phyloP scores from a whole-genome alignment of 345 rosid species.

The Passiflora organensis region DNA sequence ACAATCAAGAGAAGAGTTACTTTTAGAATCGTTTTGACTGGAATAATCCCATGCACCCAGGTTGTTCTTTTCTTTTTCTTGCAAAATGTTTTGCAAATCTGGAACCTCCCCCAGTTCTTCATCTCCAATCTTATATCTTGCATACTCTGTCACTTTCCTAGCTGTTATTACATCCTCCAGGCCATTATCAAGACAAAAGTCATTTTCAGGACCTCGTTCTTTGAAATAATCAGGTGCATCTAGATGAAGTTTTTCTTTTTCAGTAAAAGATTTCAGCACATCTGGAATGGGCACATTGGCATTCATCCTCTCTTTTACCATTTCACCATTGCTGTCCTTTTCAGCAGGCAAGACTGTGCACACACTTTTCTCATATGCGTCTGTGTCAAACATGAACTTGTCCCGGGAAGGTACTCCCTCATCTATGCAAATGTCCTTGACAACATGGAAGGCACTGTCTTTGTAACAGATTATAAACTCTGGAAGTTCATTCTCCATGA shows the following conservation, averaged over 20 bases:
- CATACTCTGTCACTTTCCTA: too few species aligned
- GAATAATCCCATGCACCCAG: background rate
- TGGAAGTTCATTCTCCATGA: conserved; percentile 45
- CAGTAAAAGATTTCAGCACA: conserved; percentile 20
- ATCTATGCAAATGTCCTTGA: conserved; percentile 78
- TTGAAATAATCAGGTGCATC: background rate
- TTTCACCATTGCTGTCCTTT: conserved; percentile 17
- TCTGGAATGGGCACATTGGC: conserved; percentile 9
- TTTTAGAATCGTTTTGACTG: conserved; percentile 6
- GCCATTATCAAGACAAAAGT: too few species aligned
- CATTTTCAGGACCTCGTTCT: background rate
- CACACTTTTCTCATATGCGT: conserved; percentile 22
- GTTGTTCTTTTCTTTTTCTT: too few species aligned
- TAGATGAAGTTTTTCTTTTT: conserved; percentile 9
- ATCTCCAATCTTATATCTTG: too few species aligned
- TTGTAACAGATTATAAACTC: conserved; percentile 68
- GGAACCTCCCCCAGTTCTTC: background rate
- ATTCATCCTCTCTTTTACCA: conserved; percentile 11
- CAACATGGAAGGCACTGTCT: conserved; percentile 44
- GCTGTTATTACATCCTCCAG: too few species aligned
- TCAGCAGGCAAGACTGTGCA: conserved; percentile 17
- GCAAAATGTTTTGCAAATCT: background rate
- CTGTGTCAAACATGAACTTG: conserved; percentile 45
- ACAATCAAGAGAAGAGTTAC: background rate
- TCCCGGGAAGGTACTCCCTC: conserved; percentile 57